Evolutionary conservation across 75 land plant genomes (phyloP).

Genomic region (Sequoia sempervirens): DNA sequence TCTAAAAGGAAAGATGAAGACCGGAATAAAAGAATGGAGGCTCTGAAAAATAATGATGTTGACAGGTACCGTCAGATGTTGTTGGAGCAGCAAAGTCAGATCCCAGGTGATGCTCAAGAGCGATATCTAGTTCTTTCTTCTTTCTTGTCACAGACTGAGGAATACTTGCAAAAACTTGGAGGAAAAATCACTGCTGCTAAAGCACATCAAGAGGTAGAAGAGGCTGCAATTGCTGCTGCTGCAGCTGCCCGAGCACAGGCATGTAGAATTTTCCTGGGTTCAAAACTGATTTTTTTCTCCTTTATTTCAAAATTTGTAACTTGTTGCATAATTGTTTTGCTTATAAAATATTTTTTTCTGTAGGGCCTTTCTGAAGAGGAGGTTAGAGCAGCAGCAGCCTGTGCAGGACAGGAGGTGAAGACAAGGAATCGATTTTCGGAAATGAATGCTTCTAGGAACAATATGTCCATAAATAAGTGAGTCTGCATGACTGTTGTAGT

Average conservation of each 20-base stretch:
- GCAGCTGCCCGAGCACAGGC: conserved; percentile 90
- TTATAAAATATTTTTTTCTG: conserved; percentile 4
- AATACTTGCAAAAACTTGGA: conserved; percentile 95
- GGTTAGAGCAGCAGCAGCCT: conserved; percentile 79
- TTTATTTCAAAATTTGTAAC: neutral
- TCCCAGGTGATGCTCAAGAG: conserved; percentile 96
- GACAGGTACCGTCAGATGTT: conserved; percentile 96
- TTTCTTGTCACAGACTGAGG: conserved; percentile 96
- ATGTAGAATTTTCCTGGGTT: conserved; percentile 12
- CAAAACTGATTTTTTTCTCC: conserved; percentile 3
- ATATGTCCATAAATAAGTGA: conserved; percentile 77
- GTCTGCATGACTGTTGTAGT: conserved; percentile 9
- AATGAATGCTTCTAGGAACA: conserved; percentile 80
- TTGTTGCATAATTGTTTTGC: neutral
- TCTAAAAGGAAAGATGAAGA: conserved; percentile 97
- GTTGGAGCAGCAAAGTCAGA: conserved; percentile 82
- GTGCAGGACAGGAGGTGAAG: conserved; percentile 90
- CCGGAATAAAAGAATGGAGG: conserved; percentile 94
- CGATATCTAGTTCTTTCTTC: conserved; percentile 91
- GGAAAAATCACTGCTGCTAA: conserved; percentile 95
- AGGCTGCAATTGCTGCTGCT: conserved; percentile 91
- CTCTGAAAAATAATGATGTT: conserved; percentile 98
- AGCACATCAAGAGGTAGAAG: conserved; percentile 87
- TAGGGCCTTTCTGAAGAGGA: conserved; percentile 99
- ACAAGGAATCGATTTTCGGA: conserved; percentile 66